Base-by-base conservation (phyloP, 345 rosid genomes). In the Salix dunnii region DNA sequence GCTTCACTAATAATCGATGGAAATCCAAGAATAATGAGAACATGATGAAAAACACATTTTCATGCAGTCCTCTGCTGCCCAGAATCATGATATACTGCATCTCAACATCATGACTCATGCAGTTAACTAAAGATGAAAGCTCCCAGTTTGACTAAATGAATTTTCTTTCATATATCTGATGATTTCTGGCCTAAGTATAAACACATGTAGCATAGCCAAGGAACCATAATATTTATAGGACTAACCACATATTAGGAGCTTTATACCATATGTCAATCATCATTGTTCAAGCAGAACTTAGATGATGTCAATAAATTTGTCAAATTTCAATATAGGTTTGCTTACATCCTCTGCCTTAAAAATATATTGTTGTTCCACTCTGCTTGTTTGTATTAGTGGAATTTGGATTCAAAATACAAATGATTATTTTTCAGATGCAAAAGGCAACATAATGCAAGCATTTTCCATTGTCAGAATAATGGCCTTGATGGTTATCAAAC, bases 1-100 rank as follows among this genome's bases (percentile, higher is more conserved):
- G 69, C 30, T 78, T 48, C 62, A 43, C 23, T 58, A 89, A 82
- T 77, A 66, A 68, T 86, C 60, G 62, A 80, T 82, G 78, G 79
- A 83, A 82, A 27, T 73, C 64, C 58, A 70, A 61, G 35, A 60
- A 10, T n/a, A 70, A 43, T 31, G 61, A 43, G 48, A 40, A 27
- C 12, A 40, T 31, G 28, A 58, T 21, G 2, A 64, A 31, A 25
- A 58, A 67, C 72, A 16, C 7, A 17, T 23, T 67, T 73, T 61
- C 46, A 55, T 36, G 48, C 68, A 68, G 40, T 6, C 28, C 27
- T 27, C 5, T 36, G 48, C 68, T 58, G 40, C 17, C 21, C 27
- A 13, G 8, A 25, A 63, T 43, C 69, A 25, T 36, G 65, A 33
- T 31, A 42, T n/a, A 14, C n/a, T 13, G 43, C 48, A 73, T 5